These are phyloP conservation scores for Phellopilus nigrolimitatus DNA, from an alignment of 1,284 basidiomycete species.

Conservation along the genomic window DNA sequence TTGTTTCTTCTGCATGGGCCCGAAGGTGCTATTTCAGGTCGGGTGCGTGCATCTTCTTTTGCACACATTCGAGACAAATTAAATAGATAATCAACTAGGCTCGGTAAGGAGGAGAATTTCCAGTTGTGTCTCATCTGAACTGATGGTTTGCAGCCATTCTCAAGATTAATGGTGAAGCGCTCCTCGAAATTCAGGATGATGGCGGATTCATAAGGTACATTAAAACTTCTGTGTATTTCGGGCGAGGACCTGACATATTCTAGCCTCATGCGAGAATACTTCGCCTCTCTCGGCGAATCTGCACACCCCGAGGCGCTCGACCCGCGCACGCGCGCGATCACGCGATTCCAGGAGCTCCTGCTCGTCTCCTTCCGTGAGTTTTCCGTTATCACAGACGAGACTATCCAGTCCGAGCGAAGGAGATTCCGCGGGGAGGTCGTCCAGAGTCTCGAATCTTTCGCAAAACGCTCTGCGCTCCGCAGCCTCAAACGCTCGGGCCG, in stretches of 20 bases:
- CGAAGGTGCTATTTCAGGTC: slow-evolving; percentile 97
- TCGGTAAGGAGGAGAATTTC: slow-evolving; percentile 19
- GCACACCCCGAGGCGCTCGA: slow-evolving; percentile 90
- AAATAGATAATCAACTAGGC: slow-evolving; percentile 13
- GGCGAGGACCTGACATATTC: background rate
- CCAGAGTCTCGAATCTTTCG: slow-evolving; percentile 91
- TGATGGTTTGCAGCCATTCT: slow-evolving; percentile 73
- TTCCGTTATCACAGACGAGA: slow-evolving; percentile 93
- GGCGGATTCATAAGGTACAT: slow-evolving; percentile 94
- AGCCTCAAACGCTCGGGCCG: slow-evolving; percentile 81
- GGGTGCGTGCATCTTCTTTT: slow-evolving; percentile 52
- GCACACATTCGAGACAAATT: slow-evolving; percentile 2
- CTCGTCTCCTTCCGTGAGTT: slow-evolving; percentile 98
- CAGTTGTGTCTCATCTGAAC: background rate
- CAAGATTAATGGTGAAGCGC: slow-evolving; percentile 95
- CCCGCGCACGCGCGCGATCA: slow-evolving; percentile 89
- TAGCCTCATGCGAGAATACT: slow-evolving; percentile 93
- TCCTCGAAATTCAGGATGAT: slow-evolving; percentile 96
- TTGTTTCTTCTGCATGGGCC: slow-evolving; percentile 99
- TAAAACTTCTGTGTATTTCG: background rate
- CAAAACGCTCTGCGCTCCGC: slow-evolving; percentile 90
- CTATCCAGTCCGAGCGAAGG: slow-evolving; percentile 83
- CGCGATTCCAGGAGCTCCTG: slow-evolving; percentile 95
- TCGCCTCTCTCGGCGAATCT: slow-evolving; percentile 88
- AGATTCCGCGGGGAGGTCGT: slow-evolving; percentile 90